phyloP scores from a whole-genome alignment of 441 rosid genomes.

The Raphanus hybrid region DNA sequence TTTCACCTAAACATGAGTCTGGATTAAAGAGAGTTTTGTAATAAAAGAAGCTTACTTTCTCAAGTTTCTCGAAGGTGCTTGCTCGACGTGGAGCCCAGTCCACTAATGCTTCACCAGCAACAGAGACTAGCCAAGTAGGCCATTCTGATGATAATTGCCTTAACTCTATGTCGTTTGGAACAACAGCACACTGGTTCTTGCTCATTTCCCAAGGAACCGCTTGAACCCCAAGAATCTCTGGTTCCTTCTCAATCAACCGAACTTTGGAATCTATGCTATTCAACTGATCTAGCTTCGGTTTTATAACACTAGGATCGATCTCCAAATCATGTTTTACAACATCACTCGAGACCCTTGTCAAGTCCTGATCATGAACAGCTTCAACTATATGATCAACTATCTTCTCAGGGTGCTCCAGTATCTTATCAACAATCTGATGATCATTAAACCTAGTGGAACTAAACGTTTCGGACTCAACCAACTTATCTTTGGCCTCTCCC shows the following conservation, averaged over 20 bases:
- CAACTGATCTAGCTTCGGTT: constrained; percentile 45
- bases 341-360: constrained; percentile 1
- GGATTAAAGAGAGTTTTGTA: not conserved
- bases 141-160: constrained; percentile 85
- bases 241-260: constrained; percentile 19
- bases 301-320: constrained; percentile 33
- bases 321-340: constrained; percentile 19
- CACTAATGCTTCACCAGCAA: constrained; percentile 77
- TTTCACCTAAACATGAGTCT: not conserved
- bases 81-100: constrained; percentile 92
- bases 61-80: constrained; percentile 81
- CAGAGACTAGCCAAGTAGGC: constrained; percentile 89
- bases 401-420: too few relatives aligned
- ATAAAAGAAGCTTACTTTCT: constrained; percentile 55
- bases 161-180: constrained; percentile 49
- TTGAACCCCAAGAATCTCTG: not conserved
- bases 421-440: too few relatives aligned
- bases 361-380: not conserved
- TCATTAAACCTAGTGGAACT: too few relatives aligned
- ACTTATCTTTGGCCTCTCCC: too few relatives aligned
- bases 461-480: too few relatives aligned
- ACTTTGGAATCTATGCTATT: constrained; percentile 38
- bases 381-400: too few relatives aligned
- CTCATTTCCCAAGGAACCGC: constrained; percentile 25
- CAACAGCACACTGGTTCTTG: constrained; percentile 13